These are phyloP conservation scores for Wickerhamomyces ciferrii DNA, from an alignment of 805 yeast genomes.

Conservation along the genomic window DNA sequence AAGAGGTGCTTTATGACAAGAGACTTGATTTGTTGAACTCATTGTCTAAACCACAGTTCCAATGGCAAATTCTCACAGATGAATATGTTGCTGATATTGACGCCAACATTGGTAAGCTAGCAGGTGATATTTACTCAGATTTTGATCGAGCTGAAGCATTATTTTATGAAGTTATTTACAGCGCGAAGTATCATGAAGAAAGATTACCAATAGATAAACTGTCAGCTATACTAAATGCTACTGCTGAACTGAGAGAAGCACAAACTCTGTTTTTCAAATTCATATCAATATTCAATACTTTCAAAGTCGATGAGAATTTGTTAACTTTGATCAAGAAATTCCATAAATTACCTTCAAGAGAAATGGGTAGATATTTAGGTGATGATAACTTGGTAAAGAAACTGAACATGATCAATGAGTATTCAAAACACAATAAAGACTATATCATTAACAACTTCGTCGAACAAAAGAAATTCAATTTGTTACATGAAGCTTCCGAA, in stretches of 20 bases:
- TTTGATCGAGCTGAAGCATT: conserved; percentile 5
- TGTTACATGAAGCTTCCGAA: conserved; percentile 69
- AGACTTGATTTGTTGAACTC: not conserved
- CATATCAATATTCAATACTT: conserved; percentile 24
- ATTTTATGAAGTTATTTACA: conserved; percentile 17
- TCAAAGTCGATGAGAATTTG: conserved; percentile 19
- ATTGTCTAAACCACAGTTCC: not conserved
- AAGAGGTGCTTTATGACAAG: not conserved
- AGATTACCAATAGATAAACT: conserved; percentile 6
- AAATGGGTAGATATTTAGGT: conserved; percentile 10
- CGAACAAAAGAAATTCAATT: conserved; percentile 50
- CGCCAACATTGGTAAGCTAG: not conserved
- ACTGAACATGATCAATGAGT: conserved; percentile 6
- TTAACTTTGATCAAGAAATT: conserved; percentile 19
- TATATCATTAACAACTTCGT: conserved; percentile 3
- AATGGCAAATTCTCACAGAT: conserved; percentile 9
- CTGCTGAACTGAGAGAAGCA: conserved; percentile 7
- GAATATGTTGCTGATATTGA: not conserved
- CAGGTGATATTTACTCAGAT: conserved; percentile 1
- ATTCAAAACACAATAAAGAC: not conserved
- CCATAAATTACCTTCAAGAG: conserved; percentile 16
- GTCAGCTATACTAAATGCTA: conserved; percentile 10
- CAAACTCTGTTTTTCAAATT: conserved; percentile 20
- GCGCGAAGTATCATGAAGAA: conserved; percentile 12
- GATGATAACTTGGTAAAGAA: conserved; percentile 35